These are phyloP conservation scores for Ambrosia artemisiifolia DNA, from an alignment of 129 eudicot genomes.

Conservation along the genomic window DNA sequence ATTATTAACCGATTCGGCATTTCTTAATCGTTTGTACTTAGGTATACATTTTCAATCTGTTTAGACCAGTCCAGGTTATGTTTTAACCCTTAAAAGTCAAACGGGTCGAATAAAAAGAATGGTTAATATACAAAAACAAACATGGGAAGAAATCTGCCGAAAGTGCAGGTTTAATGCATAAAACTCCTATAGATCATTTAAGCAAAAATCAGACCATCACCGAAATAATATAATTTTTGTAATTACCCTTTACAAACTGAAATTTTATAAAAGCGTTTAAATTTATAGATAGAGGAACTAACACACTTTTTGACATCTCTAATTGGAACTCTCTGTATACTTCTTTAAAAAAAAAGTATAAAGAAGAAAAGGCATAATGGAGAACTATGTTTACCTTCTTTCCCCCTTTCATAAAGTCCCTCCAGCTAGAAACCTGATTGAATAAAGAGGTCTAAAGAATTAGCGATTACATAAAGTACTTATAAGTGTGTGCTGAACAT, in stretches of 20 bases:
- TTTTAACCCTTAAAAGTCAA: neutral
- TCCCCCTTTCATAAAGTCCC: conserved; percentile 95
- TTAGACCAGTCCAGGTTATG: neutral
- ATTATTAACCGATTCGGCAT: conserved; percentile 3
- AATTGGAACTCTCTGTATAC: neutral
- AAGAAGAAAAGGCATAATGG: neutral
- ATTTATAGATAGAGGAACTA: neutral
- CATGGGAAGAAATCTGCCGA: neutral
- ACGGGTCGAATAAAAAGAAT: neutral
- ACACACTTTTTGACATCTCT: neutral
- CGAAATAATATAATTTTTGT: neutral
- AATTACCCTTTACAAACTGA: neutral
- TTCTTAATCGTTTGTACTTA: neutral
- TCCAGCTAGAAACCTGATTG: conserved; percentile 96
- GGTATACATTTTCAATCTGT: neutral
- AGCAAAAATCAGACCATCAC: neutral
- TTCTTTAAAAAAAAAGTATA: neutral
- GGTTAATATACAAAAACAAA: neutral
- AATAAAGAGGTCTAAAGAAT: neutral
- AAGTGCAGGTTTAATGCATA: neutral
- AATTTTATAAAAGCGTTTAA: neutral
- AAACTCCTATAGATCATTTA: neutral
- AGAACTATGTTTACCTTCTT: conserved; percentile 60
- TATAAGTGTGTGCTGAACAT: conserved; percentile 8
- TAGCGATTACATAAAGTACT: neutral